Conservation (phyloP, 2,329 filamentous ascomycete genomes). For the Phyllachora maydis region DNA sequence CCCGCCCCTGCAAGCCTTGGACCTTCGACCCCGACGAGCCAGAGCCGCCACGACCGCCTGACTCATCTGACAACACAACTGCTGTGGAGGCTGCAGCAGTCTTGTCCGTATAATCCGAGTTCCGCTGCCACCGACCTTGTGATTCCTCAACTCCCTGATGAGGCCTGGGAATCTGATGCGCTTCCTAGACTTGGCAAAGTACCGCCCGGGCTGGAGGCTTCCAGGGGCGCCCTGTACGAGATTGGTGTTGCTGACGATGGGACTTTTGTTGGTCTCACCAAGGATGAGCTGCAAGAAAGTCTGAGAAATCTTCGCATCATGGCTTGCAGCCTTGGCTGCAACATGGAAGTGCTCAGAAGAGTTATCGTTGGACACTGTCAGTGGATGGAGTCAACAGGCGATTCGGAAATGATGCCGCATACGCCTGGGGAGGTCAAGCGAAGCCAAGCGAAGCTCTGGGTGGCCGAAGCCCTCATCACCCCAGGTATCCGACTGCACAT, state of each 20-base stretch:
- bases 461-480: slow-evolving; percentile 76
- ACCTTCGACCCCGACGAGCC: slow-evolving; percentile 21
- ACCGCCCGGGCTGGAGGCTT: slow-evolving; percentile 73
- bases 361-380: slow-evolving; percentile 75
- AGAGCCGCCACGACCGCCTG: slow-evolving; percentile 63
- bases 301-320: slow-evolving; percentile 69
- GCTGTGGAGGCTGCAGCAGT: slow-evolving; percentile 87
- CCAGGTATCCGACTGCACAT: no score
- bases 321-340: slow-evolving; percentile 81
- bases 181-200: slow-evolving; percentile 31
- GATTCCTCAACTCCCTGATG: slow-evolving; percentile 54
- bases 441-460: slow-evolving; percentile 50
- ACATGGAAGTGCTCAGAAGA: slow-evolving; percentile 60
- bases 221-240: slow-evolving; percentile 82
- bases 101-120: slow-evolving; percentile 73
- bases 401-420: slow-evolving; percentile 13
- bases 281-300: slow-evolving; percentile 86
- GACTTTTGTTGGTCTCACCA: slow-evolving; percentile 67
- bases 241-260: slow-evolving; percentile 94
- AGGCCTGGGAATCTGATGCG: slow-evolving; percentile 21
- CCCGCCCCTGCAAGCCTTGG: slow-evolving; percentile 4
- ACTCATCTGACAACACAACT: slow-evolving; percentile 89
- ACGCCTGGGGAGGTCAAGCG: slow-evolving; percentile 9
- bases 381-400: slow-evolving; percentile 25
- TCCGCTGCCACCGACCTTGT: slow-evolving; percentile 49